A percentile compares a stretch with the other conserved stretches of the same genome.
phyloP scores from a whole-genome alignment of 1,139 yeast species.

The Pichia sp. region DNA sequence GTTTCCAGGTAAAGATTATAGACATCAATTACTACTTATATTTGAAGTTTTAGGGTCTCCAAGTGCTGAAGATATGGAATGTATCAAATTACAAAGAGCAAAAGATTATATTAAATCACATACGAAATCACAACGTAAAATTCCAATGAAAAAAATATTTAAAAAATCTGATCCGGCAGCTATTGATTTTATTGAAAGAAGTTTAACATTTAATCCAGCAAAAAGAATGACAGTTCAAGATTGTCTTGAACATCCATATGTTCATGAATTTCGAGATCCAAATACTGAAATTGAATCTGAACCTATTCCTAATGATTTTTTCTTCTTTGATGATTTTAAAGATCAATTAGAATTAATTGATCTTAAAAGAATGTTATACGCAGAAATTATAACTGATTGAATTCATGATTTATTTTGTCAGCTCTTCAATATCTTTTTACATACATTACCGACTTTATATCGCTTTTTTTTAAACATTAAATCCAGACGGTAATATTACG shows the following conservation, averaged over 20 bases:
- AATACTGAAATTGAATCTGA: conserved; percentile 75
- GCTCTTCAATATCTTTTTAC: neutral
- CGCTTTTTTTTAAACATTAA: neutral
- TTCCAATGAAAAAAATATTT: conserved; percentile 49
- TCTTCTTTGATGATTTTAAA: conserved; percentile 66
- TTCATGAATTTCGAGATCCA: conserved; percentile 73
- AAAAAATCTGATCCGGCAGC: conserved; percentile 55
- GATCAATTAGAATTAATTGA: conserved; percentile 65
- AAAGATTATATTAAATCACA: conserved; percentile 79
- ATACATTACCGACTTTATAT: neutral
- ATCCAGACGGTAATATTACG: too few relatives aligned
- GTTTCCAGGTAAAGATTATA: conserved; percentile 92
- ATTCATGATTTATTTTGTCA: neutral
- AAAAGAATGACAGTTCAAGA: conserved; percentile 74
- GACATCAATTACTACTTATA: conserved; percentile 79
- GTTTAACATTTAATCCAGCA: conserved; percentile 75
- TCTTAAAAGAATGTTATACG: conserved; percentile 61
- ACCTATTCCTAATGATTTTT: conserved; percentile 70
- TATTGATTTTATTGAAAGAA: conserved; percentile 64
- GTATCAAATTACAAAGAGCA: conserved; percentile 78
- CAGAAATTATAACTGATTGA: conserved; percentile 39
- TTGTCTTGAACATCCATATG: conserved; percentile 78
- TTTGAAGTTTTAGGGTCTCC: conserved; percentile 93
- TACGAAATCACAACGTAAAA: conserved; percentile 57
- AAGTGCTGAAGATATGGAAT: conserved; percentile 67